Base-by-base conservation (phyloP, 2,329 filamentous ascomycete genomes). In the Sporothrix variecibatus region DNA sequence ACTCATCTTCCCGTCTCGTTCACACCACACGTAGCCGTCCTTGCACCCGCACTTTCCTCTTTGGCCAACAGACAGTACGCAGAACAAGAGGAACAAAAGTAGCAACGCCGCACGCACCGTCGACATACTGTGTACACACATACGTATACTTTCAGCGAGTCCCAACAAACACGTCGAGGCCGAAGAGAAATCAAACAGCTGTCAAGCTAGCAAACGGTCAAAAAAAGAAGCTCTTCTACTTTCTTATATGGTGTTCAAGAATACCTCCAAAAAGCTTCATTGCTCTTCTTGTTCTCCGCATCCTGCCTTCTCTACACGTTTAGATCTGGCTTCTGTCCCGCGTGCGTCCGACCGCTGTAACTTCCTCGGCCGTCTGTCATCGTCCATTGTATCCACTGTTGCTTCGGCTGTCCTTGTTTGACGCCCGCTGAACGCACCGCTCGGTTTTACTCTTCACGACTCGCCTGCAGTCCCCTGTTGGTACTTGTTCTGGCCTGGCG, bases 391-490 rank as follows among this genome's bases (percentile, higher is more conserved):
- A 34, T 40, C 58, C 34, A 23, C 11, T 65, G 34, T 65, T n/a
- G 40, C 38, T 43, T 43, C 11, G 60, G n/a, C 11, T 64, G 60
- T 64, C 60, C 20, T 17, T 38, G 20, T 15, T 26, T 7, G 5
- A 65, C 34, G 60, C n/a, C 60, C n/a, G 34, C 60, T n/a, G 60
- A 65, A 23, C 60, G 60, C 34, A 34, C n/a, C 60, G 60, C 60
- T 26, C 9, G 34, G 9, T 64, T 64, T 43, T 5, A 23, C 17
- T 64, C 4, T 23, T 26, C 31, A 40, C 20, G 34, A 23, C 11
- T 43, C 60, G 31, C 12, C 23, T 60, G 11, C 12, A 60, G 43
- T 5, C 43, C 20, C 20, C 23, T 40, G 38, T 31, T 26, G 28
- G 60, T 23, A 28, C 26, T 51, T 31, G 38, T 6, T 65, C 26